Evolutionary conservation across 805 yeast species (phyloP), one percentile per base, ranked within the genome.

Genomic region (Yamadazyma paraphyllophila): DNA sequence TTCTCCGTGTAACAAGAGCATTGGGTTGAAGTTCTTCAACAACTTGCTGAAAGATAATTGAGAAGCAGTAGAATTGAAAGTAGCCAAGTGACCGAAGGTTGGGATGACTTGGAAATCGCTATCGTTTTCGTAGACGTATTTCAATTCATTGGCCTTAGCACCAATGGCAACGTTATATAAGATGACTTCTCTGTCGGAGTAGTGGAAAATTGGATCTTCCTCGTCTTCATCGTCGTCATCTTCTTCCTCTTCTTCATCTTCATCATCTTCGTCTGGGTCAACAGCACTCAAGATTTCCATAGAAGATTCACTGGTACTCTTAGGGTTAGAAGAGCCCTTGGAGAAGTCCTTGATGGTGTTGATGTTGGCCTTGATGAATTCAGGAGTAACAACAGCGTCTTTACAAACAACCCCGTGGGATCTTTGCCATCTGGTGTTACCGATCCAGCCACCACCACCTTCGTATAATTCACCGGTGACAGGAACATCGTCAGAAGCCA

Each of bases 381-480:
- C 98, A 15, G 88, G 83, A 12, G 80, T 70, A 35, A 78, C 71
- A 29, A 60, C 63, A 15, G 66, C 69, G 39, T 78, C 80, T 49
- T 76, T 79, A 31, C 80, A 76, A 12, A 86, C 86, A 37, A 78
- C 85, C 55, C 99, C 98, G 52, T 83, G 82, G 44, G 96, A 84
- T 64, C 97, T 81, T 71, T 92, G 96, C 92, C 94, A 91, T 73
- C 97, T 81, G 34, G 97, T 91, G 66, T 81, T 81, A 59, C 96
- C 97, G 56, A 88, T 75, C 97, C 97, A 92, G 36, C 97, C 98
- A 48, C 94, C 96, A 55, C 98, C 99, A 55, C 83, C 85, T 74
- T 92, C 99, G 64, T 83, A 92, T 50, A 86, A 68, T 64, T 85
- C 85, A 46, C 97, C 98, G 39, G 83, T 80, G 27, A 80, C 79